phyloP scores from a whole-genome alignment of 768 basidiomycete genomes.

The Trametes sanguinea region DNA sequence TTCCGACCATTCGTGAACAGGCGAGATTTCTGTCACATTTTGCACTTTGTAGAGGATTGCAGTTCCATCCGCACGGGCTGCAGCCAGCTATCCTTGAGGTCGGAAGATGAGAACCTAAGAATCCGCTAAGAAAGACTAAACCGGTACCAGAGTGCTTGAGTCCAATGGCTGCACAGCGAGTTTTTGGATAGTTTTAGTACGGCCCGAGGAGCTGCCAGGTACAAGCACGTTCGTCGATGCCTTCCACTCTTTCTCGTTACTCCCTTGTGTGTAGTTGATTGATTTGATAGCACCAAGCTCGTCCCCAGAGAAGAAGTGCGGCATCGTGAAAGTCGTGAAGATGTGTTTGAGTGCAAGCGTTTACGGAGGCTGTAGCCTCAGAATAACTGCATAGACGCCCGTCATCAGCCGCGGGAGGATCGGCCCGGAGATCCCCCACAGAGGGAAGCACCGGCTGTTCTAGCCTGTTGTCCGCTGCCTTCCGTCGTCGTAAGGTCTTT shows the following conservation, averaged over 20 bases:
- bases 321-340: constrained; percentile 41
- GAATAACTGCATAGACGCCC: neutral
- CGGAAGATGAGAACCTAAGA: constrained; percentile 1
- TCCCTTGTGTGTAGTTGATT: constrained; percentile 43
- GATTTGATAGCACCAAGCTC: constrained; percentile 77
- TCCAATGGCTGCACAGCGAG: constrained; percentile 32
- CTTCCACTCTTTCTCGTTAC: constrained; percentile 36
- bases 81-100: constrained; percentile 61
- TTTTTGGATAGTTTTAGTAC: constrained; percentile 42
- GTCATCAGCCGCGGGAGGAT: neutral
- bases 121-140: constrained; percentile 22
- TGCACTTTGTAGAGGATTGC: constrained; percentile 44
- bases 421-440: neutral
- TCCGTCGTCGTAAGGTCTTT: neutral
- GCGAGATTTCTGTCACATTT: constrained; percentile 41
- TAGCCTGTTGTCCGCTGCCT: too few relatives aligned
- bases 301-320: constrained; percentile 74
- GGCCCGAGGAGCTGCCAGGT: constrained; percentile 29
- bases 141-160: constrained; percentile 25
- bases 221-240: constrained; percentile 33
- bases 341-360: neutral
- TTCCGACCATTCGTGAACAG: constrained; percentile 63
- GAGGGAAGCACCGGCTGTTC: too few relatives aligned
- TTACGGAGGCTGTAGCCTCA: neutral
- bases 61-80: constrained; percentile 64